Evolutionary conservation across 148 eudicot species (phyloP).

Genomic region (Cornus florida): DNA sequence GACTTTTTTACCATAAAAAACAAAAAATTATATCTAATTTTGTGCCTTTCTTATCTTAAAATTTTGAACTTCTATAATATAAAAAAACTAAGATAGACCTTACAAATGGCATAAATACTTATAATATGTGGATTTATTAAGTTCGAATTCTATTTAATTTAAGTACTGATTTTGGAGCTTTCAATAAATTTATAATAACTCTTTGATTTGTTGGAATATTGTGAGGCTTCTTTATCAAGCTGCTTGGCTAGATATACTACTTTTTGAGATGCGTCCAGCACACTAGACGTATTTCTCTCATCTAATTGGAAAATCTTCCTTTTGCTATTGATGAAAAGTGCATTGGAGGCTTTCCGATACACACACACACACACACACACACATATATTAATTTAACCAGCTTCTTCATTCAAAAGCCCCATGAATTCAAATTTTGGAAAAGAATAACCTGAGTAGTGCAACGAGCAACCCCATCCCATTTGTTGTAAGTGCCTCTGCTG

Average conservation of each 20-base stretch:
- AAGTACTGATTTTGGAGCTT: not conserved
- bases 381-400: not conserved
- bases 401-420: not conserved
- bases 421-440: constrained; percentile 2
- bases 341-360: too few relatives aligned
- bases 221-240: not conserved
- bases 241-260: not conserved
- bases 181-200: too few relatives aligned
- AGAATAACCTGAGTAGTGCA: constrained; percentile 73
- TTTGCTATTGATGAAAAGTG: not conserved
- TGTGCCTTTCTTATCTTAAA: too few relatives aligned
- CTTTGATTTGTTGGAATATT: not conserved
- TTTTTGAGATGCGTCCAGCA: not conserved
- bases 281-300: not conserved
- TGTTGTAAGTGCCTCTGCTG: constrained; percentile 82
- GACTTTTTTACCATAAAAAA: too few relatives aligned
- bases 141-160: too few relatives aligned
- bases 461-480: constrained; percentile 96
- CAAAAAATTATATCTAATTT: too few relatives aligned
- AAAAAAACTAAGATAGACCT: too few relatives aligned
- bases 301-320: not conserved
- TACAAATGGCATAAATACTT: too few relatives aligned
- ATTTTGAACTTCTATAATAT: too few relatives aligned
- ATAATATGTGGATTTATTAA: not conserved
- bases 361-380: too few relatives aligned